Conservation (phyloP, 2,329 filamentous ascomycete species). For the Nemania serpens region DNA sequence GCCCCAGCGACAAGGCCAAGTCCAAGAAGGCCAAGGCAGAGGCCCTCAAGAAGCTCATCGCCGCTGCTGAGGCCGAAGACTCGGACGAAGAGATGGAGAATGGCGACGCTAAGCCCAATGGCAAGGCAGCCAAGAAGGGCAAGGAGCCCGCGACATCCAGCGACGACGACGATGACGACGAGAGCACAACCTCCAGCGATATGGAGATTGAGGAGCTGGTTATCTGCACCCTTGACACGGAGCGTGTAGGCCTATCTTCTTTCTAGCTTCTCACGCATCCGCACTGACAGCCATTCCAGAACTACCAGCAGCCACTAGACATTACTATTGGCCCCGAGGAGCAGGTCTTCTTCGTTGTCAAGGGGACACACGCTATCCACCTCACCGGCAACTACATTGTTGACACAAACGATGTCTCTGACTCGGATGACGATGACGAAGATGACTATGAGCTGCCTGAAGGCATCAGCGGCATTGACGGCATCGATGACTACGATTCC, state of each 20-base stretch:
- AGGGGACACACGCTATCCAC: constrained; percentile 86
- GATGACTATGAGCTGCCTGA: constrained; percentile 82
- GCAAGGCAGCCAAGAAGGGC: constrained; percentile 67
- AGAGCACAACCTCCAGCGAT: constrained; percentile 62
- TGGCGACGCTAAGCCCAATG: constrained; percentile 63
- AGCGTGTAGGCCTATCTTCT: constrained; percentile 66
- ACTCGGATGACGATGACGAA: constrained; percentile 65
- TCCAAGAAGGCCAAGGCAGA: constrained; percentile 83
- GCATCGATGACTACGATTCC: constrained; percentile 69
- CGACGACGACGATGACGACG: constrained; percentile 55
- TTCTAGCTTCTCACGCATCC: constrained; percentile 24
- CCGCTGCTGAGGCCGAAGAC: constrained; percentile 65
- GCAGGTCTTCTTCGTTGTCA: constrained; percentile 88
- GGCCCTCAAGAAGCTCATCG: constrained; percentile 77
- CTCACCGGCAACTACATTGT: constrained; percentile 97
- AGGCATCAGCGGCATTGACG: constrained; percentile 80
- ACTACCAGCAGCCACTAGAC: constrained; percentile 94
- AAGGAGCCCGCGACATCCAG: constrained; percentile 66
- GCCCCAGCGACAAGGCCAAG: constrained; percentile 89
- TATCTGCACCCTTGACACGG: constrained; percentile 92
- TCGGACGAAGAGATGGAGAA: constrained; percentile 70
- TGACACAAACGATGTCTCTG: constrained; percentile 66
- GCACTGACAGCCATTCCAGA: constrained; percentile 55
- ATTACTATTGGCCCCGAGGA: constrained; percentile 90
- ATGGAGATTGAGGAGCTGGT: constrained; percentile 85